A percentile compares a stretch with the other conserved stretches of the same genome.
Conservation (phyloP, 2,329 filamentous ascomycete species). For the Cladophialophora chaetospira region DNA sequence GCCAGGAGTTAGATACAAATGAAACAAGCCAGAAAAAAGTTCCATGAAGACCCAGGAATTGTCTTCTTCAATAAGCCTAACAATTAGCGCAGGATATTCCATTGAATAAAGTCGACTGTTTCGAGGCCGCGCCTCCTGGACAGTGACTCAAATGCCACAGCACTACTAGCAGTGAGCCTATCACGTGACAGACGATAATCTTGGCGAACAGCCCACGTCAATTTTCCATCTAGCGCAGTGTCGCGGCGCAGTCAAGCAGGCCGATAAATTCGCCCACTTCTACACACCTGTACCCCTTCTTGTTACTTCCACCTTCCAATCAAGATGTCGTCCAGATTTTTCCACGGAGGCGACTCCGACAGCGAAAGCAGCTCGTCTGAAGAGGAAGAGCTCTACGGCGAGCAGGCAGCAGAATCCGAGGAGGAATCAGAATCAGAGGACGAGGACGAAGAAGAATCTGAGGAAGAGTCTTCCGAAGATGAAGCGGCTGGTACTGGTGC, state of each 20-base stretch:
- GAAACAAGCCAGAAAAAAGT: neutral
- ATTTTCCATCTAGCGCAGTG: neutral
- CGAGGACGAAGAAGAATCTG: slow-evolving; percentile 58
- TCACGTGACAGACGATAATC: slow-evolving; percentile 2
- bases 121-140: no score
- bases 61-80: no score
- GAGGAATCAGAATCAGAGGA: slow-evolving; percentile 58
- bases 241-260: neutral
- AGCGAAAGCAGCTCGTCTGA: slow-evolving; percentile 90
- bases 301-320: neutral
- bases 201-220: slow-evolving; percentile 1
- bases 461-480: slow-evolving; percentile 56
- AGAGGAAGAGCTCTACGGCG: slow-evolving; percentile 92
- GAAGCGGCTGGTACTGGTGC: slow-evolving; percentile 69
- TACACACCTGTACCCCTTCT: neutral
- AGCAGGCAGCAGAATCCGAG: slow-evolving; percentile 60
- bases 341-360: slow-evolving; percentile 93
- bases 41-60: no score
- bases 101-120: no score
- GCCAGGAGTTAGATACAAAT: neutral
- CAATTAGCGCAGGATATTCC: no score
- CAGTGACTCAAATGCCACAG: no score
- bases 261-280: neutral
- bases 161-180: neutral
- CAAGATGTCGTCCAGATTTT: slow-evolving; percentile 96